These are phyloP conservation scores for Saccharomyces eubayanus DNA, from an alignment of 805 yeast species.

Conservation along the genomic window DNA sequence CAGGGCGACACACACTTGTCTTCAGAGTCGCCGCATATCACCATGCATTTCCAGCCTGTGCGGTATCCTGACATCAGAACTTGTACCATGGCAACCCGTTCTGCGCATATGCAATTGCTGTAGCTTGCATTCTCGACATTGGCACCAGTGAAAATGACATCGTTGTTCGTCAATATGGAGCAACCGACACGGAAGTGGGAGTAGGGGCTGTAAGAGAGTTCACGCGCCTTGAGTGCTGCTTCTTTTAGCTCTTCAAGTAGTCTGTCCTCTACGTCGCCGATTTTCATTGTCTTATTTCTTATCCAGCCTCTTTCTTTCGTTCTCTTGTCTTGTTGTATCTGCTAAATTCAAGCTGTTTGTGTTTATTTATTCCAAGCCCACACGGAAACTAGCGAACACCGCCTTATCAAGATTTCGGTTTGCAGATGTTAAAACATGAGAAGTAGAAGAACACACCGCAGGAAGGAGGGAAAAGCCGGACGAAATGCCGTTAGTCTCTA, in stretches of 20 bases:
- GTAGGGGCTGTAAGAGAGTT: constrained; percentile 41
- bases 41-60: neutral
- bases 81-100: constrained; percentile 53
- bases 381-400: neutral
- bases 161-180: constrained; percentile 46
- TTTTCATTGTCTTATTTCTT: constrained; percentile 2
- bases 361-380: neutral
- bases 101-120: constrained; percentile 74
- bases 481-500: neutral
- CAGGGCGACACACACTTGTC: constrained; percentile 70
- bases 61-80: constrained; percentile 22
- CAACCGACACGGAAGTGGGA: constrained; percentile 65
- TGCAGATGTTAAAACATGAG: neutral
- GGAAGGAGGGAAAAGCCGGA: neutral
- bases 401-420: neutral
- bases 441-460: neutral
- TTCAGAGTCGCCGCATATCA: constrained; percentile 3
- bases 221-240: constrained; percentile 32
- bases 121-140: constrained; percentile 91
- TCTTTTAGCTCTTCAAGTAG: constrained; percentile 24
- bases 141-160: constrained; percentile 57
- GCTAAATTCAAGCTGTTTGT: neutral
- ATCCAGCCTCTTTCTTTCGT: neutral
- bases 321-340: neutral
- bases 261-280: constrained; percentile 15